Evolutionary conservation across 805 yeast species (phyloP).

Genomic region (Brettanomyces sp.): DNA sequence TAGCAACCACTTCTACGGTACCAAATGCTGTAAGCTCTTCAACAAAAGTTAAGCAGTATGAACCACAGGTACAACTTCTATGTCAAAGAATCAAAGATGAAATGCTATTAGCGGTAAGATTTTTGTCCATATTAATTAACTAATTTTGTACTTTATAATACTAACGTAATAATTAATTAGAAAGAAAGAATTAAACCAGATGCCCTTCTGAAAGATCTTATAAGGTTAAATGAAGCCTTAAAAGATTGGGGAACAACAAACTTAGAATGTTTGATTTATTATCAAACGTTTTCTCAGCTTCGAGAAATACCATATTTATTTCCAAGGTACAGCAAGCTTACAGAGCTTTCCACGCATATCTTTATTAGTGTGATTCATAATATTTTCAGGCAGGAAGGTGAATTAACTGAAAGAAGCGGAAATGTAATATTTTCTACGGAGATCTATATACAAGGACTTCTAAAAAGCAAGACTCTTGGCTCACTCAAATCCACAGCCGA

Average conservation of each 20-base stretch:
- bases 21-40: too few relatives aligned
- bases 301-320: too few relatives aligned
- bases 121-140: background rate
- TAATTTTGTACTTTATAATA: background rate
- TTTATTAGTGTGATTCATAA: too few relatives aligned
- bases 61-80: conserved; percentile 1
- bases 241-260: background rate
- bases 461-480: background rate
- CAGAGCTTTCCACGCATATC: too few relatives aligned
- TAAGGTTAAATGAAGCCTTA: background rate
- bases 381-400: background rate
- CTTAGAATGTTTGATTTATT: background rate
- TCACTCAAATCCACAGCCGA: background rate
- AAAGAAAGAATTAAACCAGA: background rate
- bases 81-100: background rate
- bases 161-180: background rate
- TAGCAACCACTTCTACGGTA: too few relatives aligned
- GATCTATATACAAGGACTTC: background rate
- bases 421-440: background rate
- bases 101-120: background rate
- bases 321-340: too few relatives aligned
- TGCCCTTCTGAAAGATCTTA: background rate
- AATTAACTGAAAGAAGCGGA: background rate
- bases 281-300: too few relatives aligned
- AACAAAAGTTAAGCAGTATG: background rate